Conservation (phyloP, 192 early-diverging fungal species). For the Coemansia sp. region DNA sequence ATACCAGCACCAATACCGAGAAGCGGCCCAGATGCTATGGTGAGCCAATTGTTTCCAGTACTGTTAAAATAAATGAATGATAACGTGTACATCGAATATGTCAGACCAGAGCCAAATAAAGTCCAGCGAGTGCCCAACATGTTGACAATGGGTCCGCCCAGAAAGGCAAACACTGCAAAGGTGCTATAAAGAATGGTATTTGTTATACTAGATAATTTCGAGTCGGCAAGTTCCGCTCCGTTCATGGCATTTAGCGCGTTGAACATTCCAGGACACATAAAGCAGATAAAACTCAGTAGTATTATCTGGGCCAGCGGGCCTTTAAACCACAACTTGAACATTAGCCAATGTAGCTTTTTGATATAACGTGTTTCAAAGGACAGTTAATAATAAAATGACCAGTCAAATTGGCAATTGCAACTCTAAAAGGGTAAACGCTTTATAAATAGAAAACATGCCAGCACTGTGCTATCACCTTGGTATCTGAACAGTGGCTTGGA, state of each 20-base stretch:
- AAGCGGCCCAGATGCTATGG: conserved; percentile 67
- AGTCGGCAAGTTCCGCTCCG: conserved; percentile 57
- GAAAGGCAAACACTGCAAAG: conserved; percentile 68
- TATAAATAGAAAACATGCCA: too few species aligned
- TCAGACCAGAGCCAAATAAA: conserved; percentile 62
- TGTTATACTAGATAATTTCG: conserved; percentile 60
- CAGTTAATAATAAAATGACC: background rate
- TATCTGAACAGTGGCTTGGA: too few species aligned
- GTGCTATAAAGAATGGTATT: conserved; percentile 70
- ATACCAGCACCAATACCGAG: conserved; percentile 80
- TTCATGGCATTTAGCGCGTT: conserved; percentile 62
- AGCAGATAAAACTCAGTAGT: conserved; percentile 66
- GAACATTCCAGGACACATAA: conserved; percentile 74
- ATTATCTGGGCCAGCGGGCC: conserved; percentile 58
- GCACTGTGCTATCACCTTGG: too few species aligned
- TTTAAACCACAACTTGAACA: background rate
- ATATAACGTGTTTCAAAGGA: background rate
- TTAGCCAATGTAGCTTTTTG: background rate
- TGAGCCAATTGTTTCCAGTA: conserved; percentile 56
- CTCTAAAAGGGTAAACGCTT: too few species aligned
- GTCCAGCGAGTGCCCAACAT: conserved; percentile 70
- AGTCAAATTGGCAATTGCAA: too few species aligned
- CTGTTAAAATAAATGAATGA: conserved; percentile 65
- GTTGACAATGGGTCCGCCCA: conserved; percentile 72
- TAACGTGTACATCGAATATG: conserved; percentile 69